phyloP scores from a whole-genome alignment of 768 basidiomycete species.

The Mrakia blollopis region DNA sequence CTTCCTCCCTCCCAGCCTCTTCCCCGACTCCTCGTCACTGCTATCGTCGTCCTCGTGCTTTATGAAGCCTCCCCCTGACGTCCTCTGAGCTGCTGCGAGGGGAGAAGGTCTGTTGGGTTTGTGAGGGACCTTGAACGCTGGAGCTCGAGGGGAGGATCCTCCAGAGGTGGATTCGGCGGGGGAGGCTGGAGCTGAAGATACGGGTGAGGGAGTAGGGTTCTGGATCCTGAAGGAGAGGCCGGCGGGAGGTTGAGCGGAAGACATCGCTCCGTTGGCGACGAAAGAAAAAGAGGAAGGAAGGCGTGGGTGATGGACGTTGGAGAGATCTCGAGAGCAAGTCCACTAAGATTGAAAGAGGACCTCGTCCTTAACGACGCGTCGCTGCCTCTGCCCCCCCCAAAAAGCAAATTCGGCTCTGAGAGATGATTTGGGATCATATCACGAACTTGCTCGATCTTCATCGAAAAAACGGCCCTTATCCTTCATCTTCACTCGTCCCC shows the following conservation, averaged over 20 bases:
- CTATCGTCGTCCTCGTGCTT: constrained; percentile 19
- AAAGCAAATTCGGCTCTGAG: too few species aligned
- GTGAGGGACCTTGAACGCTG: constrained; percentile 25
- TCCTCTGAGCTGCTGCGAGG: constrained; percentile 18
- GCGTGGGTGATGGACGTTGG: background rate
- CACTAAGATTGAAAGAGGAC: too few species aligned
- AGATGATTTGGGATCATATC: too few species aligned
- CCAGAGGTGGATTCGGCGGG: background rate
- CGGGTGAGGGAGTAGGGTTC: background rate
- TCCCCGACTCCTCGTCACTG: background rate
- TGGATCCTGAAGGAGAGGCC: constrained; percentile 10
- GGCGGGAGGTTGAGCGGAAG: background rate
- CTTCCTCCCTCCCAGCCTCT: background rate
- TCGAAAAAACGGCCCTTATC: too few species aligned
- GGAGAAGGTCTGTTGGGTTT: constrained; percentile 22
- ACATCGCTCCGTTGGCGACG: background rate
- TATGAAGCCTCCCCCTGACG: constrained; percentile 14
- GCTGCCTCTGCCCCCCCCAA: too few species aligned
- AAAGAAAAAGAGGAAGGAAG: background rate
- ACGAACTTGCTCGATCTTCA: too few species aligned
- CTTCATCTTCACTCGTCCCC: too few species aligned
- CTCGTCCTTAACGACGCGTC: too few species aligned
- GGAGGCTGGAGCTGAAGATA: background rate
- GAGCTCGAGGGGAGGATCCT: background rate
- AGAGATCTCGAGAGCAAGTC: too few species aligned